Base-by-base conservation (phyloP, 192 early-diverging fungal species). In the Podochytrium sp. region DNA sequence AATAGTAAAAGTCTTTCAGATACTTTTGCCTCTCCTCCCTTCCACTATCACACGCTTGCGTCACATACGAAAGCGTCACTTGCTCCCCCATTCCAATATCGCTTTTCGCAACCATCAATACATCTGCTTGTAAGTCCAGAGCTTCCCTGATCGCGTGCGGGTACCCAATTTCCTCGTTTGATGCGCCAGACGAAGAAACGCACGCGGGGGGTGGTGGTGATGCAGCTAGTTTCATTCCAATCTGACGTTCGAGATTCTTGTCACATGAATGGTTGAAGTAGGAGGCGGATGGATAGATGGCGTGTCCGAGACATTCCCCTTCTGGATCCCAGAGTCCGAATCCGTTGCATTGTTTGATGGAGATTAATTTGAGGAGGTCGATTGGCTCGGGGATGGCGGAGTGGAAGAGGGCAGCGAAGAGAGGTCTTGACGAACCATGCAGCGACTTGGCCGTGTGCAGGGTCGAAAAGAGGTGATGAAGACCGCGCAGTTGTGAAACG, bases 201-300 rank as follows among this genome's bases (percentile, higher is more conserved):
- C 12, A 49, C 47, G 12, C 47, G 47, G 47, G n/a, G n/a, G n/a
- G n/a, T n/a, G n/a, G n/a, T n/a, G n/a, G 12, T 0, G 43, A 47
- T 0, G 0, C 43, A 0, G 12, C 55, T 0, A 57, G 12, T 1
- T 37, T 20, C 75, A 76, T 57, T 18, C 52, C 56, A 7, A 51
- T 6, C 27, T 61, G 16, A 3, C 75, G 20, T 40, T 57, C 25
- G 30, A 78, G n/a, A 62, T 79, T 79, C 43, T 78, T 78, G 16
- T 50, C 75, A 53, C 78, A 79, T 0, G 74, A 64, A 49, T 79
- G 78, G 61, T 79, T 79, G 61, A 79, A 79, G 53, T 56, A 79
- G 25, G 62, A 67, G 2, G 73, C 74, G 3, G 63, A 57, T 27
- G 78, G 78, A 51, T 66, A 79, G 33, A 79, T 32, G 12, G 51